Base-by-base conservation (phyloP, 148 eudicot species). In the Gaultheria prostrata region DNA sequence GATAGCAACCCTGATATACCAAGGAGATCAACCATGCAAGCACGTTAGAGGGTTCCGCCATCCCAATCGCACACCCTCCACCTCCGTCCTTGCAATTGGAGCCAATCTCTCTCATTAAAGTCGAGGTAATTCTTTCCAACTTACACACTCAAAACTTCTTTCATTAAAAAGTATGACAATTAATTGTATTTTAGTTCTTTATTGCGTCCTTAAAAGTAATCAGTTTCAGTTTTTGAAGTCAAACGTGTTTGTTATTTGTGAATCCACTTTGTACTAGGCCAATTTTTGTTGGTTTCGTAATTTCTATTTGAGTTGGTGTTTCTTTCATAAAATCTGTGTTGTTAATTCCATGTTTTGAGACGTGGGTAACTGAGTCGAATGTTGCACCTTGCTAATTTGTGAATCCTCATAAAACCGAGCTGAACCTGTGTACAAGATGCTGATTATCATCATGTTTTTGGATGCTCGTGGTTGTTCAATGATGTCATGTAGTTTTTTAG, bases 1-100 rank as follows among this genome's bases (percentile, higher is more conserved):
- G 53, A 46, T 81, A 81, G 71, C 83, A 83, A 76, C 61, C 93
- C 91, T 20, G 89, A 90, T 88, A 91, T 86, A 76, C 92, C 92
- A 50, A 88, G 88, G 15, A 91, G 87, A 90, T 91, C 92, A 65
- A 90, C 88, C 88, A 91, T 85, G 76, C 91, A 91, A 49, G 92
- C 88, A 80, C n/a, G n/a, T n/a, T n/a, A n/a, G n/a, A n/a, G 83
- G 83, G 61, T 81, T 81, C 56, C 76, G 57, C 75, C 83, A 46
- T 59, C 76, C 9, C 30, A 18, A 7, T 30, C 2, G 45, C 43
- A 48, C 24, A 61, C 61, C 83, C 45, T 48, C 76, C 76, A 4
- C 56, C 83, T 28, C 76, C 18, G 61, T 30, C 59, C 46, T 49
- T 48, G 17, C 57, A 17, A 18, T 67, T 28, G 76, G 59, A 18